Conservation (phyloP, 495 filamentous ascomycete genomes). For the Tuber magnatum region DNA sequence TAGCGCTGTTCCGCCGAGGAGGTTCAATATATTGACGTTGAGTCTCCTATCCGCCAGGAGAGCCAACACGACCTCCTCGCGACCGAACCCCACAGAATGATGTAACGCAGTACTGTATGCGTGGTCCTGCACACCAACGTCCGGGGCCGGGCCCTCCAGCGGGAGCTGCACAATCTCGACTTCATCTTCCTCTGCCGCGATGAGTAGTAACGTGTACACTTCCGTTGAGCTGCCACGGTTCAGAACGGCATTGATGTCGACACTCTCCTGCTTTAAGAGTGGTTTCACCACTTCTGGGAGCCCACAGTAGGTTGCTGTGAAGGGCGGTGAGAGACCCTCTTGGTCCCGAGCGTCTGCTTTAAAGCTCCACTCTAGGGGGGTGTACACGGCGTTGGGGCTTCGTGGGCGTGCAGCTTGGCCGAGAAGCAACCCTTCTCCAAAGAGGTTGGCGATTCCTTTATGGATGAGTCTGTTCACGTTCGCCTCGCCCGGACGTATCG, state of each 20-base stretch:
- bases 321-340: constrained; percentile 35
- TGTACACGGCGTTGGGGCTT: constrained; percentile 28
- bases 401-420: neutral
- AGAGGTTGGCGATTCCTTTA: neutral
- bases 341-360: constrained; percentile 26
- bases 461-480: constrained; percentile 2
- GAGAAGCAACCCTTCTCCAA: neutral
- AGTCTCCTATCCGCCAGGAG: constrained; percentile 8
- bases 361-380: constrained; percentile 28
- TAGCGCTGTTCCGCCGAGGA: constrained; percentile 21
- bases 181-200: neutral
- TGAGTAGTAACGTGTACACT: neutral
- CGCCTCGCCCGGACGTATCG: neutral
- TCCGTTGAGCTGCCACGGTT: neutral
- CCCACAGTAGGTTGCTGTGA: constrained; percentile 21
- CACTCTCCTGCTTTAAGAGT: neutral
- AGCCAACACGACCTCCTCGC: constrained; percentile 19
- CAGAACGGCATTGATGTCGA: neutral
- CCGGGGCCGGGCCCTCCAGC: constrained; percentile 22
- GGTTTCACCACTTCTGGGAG: constrained; percentile 14
- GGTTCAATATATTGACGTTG: constrained; percentile 20
- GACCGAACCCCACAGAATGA: constrained; percentile 22
- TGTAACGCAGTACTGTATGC: constrained; percentile 12
- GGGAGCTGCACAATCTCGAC: constrained; percentile 26
- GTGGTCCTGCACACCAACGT: constrained; percentile 13